Evolutionary conservation across 306 rosid species (phyloP).

Genomic region (Cicer arietinum): DNA sequence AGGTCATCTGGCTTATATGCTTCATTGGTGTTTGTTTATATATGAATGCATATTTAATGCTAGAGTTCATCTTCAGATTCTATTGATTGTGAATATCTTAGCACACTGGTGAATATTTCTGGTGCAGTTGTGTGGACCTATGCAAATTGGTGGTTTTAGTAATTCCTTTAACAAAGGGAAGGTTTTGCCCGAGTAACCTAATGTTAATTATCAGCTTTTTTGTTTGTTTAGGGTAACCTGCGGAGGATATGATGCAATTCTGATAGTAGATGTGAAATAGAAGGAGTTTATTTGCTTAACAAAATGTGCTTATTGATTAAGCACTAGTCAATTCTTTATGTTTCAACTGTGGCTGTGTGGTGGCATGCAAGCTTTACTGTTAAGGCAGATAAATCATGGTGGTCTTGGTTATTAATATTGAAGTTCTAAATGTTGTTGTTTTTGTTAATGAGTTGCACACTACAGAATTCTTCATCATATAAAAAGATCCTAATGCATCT

Average conservation of each 20-base stretch:
- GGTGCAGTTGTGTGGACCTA: conserved; percentile 11
- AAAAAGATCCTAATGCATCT: conserved; percentile 12
- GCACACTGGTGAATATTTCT: conserved; percentile 29
- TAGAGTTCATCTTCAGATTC: neutral
- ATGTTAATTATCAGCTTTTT: conserved; percentile 14
- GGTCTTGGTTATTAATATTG: conserved; percentile 4
- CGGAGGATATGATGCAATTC: conserved; percentile 14
- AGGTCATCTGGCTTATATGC: conserved; percentile 9
- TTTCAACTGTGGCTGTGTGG: conserved; percentile 27
- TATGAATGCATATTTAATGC: conserved; percentile 15
- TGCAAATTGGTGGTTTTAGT: conserved; percentile 17
- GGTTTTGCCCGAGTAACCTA: neutral
- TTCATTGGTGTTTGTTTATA: neutral
- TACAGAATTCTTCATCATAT: conserved; percentile 5
- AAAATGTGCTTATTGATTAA: neutral
- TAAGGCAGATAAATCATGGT: conserved; percentile 27
- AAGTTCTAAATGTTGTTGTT: conserved; percentile 3
- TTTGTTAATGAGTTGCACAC: conserved; percentile 22
- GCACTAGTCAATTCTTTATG: conserved; percentile 14
- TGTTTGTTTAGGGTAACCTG: conserved; percentile 12
- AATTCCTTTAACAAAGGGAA: conserved; percentile 14
- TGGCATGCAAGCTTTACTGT: conserved; percentile 11
- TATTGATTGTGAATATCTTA: conserved; percentile 32
- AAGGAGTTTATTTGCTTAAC: conserved; percentile 5
- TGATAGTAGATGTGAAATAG: conserved; percentile 16